phyloP scores from a whole-genome alignment of 306 rosid genomes.

The Malus fusca region DNA sequence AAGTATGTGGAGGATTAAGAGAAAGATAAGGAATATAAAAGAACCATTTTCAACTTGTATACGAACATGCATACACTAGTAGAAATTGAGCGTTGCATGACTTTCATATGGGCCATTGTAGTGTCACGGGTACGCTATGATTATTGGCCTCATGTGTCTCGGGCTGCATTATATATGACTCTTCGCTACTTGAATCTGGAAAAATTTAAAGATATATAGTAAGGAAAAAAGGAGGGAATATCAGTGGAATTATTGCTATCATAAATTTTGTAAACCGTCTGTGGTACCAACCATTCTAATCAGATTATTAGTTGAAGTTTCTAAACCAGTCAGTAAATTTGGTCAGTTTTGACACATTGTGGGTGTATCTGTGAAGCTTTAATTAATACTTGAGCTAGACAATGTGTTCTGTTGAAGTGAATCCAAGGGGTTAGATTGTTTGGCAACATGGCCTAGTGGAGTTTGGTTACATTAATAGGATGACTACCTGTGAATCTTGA shows the following conservation, averaged over 20 bases:
- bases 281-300: neutral
- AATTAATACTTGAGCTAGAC: neutral
- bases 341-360: neutral
- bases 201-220: neutral
- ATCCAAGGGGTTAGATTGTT: neutral
- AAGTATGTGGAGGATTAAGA: too few relatives aligned
- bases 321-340: neutral
- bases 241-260: neutral
- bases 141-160: neutral
- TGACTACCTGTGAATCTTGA: neutral
- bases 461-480: neutral
- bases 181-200: neutral
- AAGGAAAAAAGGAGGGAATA: neutral
- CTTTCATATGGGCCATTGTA: too few relatives aligned
- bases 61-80: too few relatives aligned
- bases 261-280: neutral
- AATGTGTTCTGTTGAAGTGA: neutral
- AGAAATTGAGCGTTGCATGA: too few relatives aligned
- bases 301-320: neutral
- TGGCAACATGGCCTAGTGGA: neutral
- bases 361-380: neutral
- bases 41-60: too few relatives aligned
- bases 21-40: too few relatives aligned
- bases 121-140: too few relatives aligned
- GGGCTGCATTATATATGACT: neutral